Evolutionary conservation across 169 alveolate genomes (phyloP), one percentile per base, ranked within the genome.

Genomic region (Fabrea salina): DNA sequence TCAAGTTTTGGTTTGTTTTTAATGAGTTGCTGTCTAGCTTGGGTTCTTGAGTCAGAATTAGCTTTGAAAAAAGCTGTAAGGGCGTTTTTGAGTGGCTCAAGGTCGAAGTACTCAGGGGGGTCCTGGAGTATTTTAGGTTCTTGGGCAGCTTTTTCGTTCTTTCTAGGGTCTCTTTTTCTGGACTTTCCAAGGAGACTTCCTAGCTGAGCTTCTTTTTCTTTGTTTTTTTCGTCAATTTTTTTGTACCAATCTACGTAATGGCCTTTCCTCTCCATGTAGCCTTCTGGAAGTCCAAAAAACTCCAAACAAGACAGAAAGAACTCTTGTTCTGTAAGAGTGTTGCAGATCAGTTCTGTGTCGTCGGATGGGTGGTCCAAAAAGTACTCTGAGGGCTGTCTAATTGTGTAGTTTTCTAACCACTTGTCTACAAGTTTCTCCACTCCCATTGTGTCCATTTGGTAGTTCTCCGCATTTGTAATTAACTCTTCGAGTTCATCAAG

Each of bases 181-280:
- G 75, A 76, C 75, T 86, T 90, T 87, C 89, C 61, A 19, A 22
- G 35, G 0, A 7, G 25, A 11, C 53, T 32, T 1, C 80, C 54
- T 72, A 50, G 41, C 19, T 47, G 27, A 19, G 80, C 80, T 82
- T 88, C 79, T 70, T 40, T 79, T 57, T 67, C 80, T 82, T 86
- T 87, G 51, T 71, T 79, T 44, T 90, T 92, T 61, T 91, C 91
- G 44, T 84, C 86, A 44, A 81, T 87, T 53, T 86, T 88, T 56
- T 82, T 51, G 16, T 82, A 93, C 95, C 96, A 93, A 78, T 93
- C 93, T 35, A 89, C 83, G 93, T 90, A 93, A 79, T 93, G 96
- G 1, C 97, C 97, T 59, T 84, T 89, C 68, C 94, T 94, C 16
- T 89, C 82, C 93, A 93, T 88, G 77, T 93, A 93, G 13, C 81